Conservation (phyloP, 495 filamentous ascomycete species). For the Penicillium waksmanii region DNA sequence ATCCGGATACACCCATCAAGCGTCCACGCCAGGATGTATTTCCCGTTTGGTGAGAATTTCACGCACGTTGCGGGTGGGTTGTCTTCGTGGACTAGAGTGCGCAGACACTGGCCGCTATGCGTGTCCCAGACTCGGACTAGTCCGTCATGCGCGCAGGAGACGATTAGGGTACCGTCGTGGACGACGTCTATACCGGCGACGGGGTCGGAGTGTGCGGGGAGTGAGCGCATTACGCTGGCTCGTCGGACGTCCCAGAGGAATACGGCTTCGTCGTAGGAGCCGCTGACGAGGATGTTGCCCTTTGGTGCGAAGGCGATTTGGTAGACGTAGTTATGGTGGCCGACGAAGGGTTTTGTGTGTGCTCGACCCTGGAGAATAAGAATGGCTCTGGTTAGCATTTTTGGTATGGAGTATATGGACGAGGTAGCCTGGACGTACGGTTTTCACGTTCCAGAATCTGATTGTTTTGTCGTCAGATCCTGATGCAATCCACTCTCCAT, state of each 20-base stretch:
- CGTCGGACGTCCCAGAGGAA: slow-evolving; percentile 95
- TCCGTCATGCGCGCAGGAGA: slow-evolving; percentile 86
- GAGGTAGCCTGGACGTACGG: slow-evolving; percentile 48
- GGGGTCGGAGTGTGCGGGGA: slow-evolving; percentile 94
- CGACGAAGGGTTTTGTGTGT: slow-evolving; percentile 66
- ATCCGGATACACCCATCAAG: slow-evolving; percentile 87
- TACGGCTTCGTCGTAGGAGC: slow-evolving; percentile 95
- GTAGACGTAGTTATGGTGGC: slow-evolving; percentile 96
- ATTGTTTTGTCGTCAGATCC: slow-evolving; percentile 97
- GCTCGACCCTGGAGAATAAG: slow-evolving; percentile 54
- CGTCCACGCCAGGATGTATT: slow-evolving; percentile 87
- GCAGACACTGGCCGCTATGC: slow-evolving; percentile 89
- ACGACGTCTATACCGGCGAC: slow-evolving; percentile 93
- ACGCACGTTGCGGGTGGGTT: slow-evolving; percentile 90
- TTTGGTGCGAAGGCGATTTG: slow-evolving; percentile 92
- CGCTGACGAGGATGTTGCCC: slow-evolving; percentile 92
- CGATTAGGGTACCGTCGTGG: slow-evolving; percentile 87
- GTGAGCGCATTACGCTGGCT: slow-evolving; percentile 78
- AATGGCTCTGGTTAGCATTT: slow-evolving; percentile 2
- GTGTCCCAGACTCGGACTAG: slow-evolving; percentile 96
- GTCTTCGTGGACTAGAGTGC: slow-evolving; percentile 94
- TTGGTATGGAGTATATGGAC: slow-evolving; percentile 6
- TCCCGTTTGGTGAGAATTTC: slow-evolving; percentile 90
- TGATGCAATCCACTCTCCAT: slow-evolving; percentile 81
- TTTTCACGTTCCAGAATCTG: slow-evolving; percentile 84